phyloP scores from a whole-genome alignment of 176 grass and related monocot species.

The Musa acuminata region DNA sequence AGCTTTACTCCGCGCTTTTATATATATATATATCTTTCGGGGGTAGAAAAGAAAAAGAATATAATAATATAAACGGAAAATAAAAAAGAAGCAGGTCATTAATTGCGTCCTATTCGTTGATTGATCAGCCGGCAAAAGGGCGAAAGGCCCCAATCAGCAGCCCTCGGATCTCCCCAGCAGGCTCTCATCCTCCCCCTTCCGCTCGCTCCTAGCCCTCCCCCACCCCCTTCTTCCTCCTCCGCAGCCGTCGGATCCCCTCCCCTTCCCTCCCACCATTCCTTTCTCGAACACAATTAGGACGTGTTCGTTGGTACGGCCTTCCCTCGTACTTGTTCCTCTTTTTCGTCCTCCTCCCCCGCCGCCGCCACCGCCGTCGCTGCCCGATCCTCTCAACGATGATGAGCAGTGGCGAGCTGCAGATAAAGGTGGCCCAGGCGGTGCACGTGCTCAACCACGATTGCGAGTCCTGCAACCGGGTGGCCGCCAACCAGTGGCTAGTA shows the following conservation, averaged over 20 bases:
- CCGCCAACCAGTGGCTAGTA: constrained; percentile 50
- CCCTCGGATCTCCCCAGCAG: not conserved
- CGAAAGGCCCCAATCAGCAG: not conserved
- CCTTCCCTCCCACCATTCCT: not conserved
- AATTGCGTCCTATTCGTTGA: no score
- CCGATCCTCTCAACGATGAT: not conserved
- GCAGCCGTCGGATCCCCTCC: constrained; percentile 13
- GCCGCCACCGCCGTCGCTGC: not conserved
- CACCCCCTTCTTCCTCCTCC: not conserved
- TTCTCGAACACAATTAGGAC: not conserved
- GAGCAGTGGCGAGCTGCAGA: constrained; percentile 38
- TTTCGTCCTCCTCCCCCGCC: not conserved
- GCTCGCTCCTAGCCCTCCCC: not conserved
- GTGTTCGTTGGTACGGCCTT: constrained; percentile 5
- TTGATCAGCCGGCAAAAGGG: no score
- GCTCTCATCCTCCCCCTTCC: not conserved
- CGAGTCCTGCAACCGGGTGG: constrained; percentile 35
- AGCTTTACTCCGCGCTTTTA: no score
- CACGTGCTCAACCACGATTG: constrained; percentile 38
- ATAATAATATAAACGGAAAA: no score
- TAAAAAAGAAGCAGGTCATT: not conserved
- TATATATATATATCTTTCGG: no score
- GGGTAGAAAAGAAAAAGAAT: no score
- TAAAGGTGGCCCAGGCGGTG: constrained; percentile 50
- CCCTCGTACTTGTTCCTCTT: no score